Percentiles rank a stretch among this genome's conserved stretches.
These are phyloP conservation scores for Earliella scabrosa DNA, from an alignment of 1,284 basidiomycete species.

Conservation along the genomic window DNA sequence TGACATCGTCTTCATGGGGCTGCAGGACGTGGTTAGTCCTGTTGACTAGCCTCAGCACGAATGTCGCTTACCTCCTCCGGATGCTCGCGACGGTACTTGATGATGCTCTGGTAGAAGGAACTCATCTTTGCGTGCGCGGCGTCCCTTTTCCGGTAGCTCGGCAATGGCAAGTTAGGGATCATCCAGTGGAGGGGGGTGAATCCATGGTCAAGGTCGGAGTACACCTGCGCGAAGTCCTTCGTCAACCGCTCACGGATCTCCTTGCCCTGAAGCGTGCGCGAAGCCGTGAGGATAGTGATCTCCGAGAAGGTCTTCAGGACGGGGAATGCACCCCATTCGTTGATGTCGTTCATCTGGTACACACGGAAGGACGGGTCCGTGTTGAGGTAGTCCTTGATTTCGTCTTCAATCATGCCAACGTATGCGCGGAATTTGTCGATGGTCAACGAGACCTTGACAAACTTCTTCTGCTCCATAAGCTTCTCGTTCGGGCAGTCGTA, in stretches of 20 bases:
- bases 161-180: constrained; percentile 92
- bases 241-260: constrained; percentile 85
- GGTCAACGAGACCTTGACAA: constrained; percentile 93
- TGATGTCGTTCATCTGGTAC: constrained; percentile 64
- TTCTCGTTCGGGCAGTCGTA: constrained; percentile 97
- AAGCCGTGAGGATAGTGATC: constrained; percentile 95
- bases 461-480: constrained; percentile 99
- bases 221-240: constrained; percentile 86
- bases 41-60: not conserved
- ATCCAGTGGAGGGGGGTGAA: constrained; percentile 94
- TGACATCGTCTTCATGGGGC: constrained; percentile 89
- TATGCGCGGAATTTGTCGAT: constrained; percentile 93
- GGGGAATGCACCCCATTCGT: constrained; percentile 78
- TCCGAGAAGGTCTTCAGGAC: constrained; percentile 82
- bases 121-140: constrained; percentile 93
- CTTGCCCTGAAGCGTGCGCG: constrained; percentile 90
- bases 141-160: constrained; percentile 88
- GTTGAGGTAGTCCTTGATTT: constrained; percentile 76
- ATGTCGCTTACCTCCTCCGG: constrained; percentile 45
- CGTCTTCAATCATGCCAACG: constrained; percentile 88
- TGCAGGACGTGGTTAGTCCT: no score
- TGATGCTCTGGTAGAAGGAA: constrained; percentile 91
- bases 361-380: constrained; percentile 63
- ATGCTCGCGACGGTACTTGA: constrained; percentile 73
- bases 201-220: constrained; percentile 91